phyloP scores from a whole-genome alignment of 148 eudicot species.

The Diospyros lotus region DNA sequence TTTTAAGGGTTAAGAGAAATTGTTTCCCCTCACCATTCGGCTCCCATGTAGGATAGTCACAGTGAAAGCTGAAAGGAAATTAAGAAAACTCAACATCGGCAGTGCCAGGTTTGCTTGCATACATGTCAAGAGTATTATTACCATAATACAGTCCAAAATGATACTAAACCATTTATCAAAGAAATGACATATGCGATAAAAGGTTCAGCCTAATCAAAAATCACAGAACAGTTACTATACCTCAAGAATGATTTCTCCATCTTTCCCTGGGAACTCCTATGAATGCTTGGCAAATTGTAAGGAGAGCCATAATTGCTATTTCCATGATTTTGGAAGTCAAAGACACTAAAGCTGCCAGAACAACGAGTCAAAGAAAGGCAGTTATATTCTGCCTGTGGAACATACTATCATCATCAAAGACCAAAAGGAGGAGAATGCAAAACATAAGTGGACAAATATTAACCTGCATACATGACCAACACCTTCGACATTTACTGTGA shows the following conservation, averaged over 20 bases:
- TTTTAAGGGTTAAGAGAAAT: constrained; percentile 48
- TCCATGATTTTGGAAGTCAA: constrained; percentile 80
- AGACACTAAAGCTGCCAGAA: constrained; percentile 67
- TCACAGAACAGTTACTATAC: constrained; percentile 21
- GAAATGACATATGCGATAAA: no score
- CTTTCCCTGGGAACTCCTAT: constrained; percentile 94
- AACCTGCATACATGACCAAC: constrained; percentile 98
- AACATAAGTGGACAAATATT: background rate
- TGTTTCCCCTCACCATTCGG: constrained; percentile 69
- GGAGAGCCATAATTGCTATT: constrained; percentile 81
- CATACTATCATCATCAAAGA: background rate
- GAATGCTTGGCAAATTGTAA: constrained; percentile 37
- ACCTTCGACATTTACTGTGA: constrained; percentile 81
- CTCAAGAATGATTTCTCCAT: constrained; percentile 97
- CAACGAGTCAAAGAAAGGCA: background rate
- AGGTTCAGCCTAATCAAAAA: background rate
- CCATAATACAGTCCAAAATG: no score
- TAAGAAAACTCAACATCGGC: background rate
- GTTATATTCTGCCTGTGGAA: background rate
- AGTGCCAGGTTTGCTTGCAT: background rate
- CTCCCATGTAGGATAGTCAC: constrained; percentile 77
- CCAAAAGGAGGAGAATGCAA: background rate
- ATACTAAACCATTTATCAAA: no score
- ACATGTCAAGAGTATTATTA: background rate
- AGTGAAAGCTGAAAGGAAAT: constrained; percentile 64